phyloP scores from a whole-genome alignment of 1,139 yeast genomes.

The Blastobotrys apis region DNA sequence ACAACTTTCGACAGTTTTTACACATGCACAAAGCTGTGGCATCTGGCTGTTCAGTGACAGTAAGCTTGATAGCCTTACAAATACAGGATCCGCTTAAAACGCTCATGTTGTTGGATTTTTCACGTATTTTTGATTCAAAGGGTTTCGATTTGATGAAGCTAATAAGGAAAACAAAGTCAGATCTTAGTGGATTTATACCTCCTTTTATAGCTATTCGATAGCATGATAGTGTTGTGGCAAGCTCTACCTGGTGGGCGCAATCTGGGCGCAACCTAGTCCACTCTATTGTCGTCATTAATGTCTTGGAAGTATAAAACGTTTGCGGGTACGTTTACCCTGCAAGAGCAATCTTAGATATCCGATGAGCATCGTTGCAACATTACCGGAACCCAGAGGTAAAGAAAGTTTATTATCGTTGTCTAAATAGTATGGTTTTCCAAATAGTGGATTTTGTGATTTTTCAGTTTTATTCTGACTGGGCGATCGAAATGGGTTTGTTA shows the following conservation, averaged over 20 bases:
- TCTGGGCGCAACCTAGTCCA: neutral
- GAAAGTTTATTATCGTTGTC: no score
- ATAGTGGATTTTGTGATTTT: no score
- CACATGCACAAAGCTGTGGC: conserved; percentile 27
- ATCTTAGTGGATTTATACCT: no score
- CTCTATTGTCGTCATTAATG: no score
- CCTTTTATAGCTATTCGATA: neutral
- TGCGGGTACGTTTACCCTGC: no score
- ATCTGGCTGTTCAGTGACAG: conserved; percentile 19
- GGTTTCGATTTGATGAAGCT: neutral
- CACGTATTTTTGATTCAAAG: neutral
- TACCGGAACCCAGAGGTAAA: no score
- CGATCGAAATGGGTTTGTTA: no score
- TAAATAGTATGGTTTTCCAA: no score
- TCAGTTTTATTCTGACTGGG: no score
- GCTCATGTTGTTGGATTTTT: neutral
- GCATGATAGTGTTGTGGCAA: neutral
- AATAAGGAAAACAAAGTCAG: neutral
- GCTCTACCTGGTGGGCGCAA: neutral
- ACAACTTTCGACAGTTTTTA: conserved; percentile 31
- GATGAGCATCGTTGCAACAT: no score
- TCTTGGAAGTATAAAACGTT: no score
- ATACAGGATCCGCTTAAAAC: conserved; percentile 5
- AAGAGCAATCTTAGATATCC: no score
- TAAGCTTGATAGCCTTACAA: conserved; percentile 1